phyloP scores from a whole-genome alignment of 805 yeast genomes.

The Nakazawaea ernobii region DNA sequence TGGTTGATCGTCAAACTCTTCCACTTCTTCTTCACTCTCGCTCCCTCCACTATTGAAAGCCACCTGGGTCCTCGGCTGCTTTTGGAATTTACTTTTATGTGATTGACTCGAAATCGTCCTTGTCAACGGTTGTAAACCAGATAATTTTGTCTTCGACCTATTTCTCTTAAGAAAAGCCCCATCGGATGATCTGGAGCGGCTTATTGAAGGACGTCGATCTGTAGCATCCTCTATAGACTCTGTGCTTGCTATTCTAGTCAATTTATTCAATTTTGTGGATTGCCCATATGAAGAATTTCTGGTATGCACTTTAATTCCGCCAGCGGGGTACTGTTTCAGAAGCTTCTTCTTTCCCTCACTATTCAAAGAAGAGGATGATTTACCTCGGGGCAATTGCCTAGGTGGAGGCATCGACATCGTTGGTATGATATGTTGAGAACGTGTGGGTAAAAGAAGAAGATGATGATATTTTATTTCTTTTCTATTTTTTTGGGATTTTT shows the following conservation, averaged over 20 bases:
- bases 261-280: slow-evolving; percentile 24
- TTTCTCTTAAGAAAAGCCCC: slow-evolving; percentile 18
- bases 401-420: slow-evolving; percentile 12
- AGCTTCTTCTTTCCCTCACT: slow-evolving; percentile 23
- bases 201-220: slow-evolving; percentile 20
- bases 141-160: slow-evolving; percentile 7
- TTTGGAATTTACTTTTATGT: neutral
- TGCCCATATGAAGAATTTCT: slow-evolving; percentile 28
- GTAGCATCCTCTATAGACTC: slow-evolving; percentile 18
- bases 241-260: slow-evolving; percentile 24
- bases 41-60: slow-evolving; percentile 16
- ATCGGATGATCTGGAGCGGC: slow-evolving; percentile 28
- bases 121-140: slow-evolving; percentile 22
- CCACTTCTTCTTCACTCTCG: slow-evolving; percentile 34
- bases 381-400: slow-evolving; percentile 15
- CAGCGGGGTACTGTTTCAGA: slow-evolving; percentile 28
- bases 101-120: slow-evolving; percentile 17
- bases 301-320: slow-evolving; percentile 20
- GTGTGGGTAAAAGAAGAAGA: neutral
- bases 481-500: neutral
- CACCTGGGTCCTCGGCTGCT: neutral
- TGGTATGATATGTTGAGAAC: neutral
- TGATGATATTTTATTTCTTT: neutral
- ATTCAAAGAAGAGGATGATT: slow-evolving; percentile 21
- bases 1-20: slow-evolving; percentile 32